Evolutionary conservation across 2,329 filamentous ascomycete genomes (phyloP).

Genomic region (Aspergillus sojae): DNA sequence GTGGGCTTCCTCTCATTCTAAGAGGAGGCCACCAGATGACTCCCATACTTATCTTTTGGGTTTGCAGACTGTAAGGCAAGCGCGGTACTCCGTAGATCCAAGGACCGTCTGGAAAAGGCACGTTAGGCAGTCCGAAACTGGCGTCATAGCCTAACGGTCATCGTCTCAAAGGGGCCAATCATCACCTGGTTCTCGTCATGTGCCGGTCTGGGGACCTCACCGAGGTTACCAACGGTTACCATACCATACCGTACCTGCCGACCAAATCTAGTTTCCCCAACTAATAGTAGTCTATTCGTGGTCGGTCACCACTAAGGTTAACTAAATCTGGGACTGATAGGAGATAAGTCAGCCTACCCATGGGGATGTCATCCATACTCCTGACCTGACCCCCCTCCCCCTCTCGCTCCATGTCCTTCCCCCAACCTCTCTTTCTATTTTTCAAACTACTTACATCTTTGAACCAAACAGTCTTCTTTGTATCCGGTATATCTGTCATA

Average conservation of each 20-base stretch:
- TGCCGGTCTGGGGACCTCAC: neutral
- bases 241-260: constrained; percentile 3
- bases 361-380: constrained; percentile 26
- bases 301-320: neutral
- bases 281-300: neutral
- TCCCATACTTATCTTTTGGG: neutral
- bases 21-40: neutral
- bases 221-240: neutral
- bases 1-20: neutral
- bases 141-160: neutral
- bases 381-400: constrained; percentile 25
- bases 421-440: constrained; percentile 5
- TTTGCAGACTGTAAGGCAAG: constrained; percentile 4
- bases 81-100: neutral
- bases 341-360: constrained; percentile 24
- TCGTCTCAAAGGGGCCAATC: neutral
- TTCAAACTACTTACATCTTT: neutral
- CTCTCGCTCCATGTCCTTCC: constrained; percentile 17
- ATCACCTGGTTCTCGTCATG: constrained; percentile 7
- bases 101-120: neutral
- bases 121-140: neutral
- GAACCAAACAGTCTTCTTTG: neutral
- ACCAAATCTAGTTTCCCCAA: neutral
- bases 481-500: constrained; percentile 5
- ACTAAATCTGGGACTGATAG: constrained; percentile 13